Percentiles rank a stretch among this genome's conserved stretches.
Conservation (phyloP, 306 rosid species). For the Cicer chorassanicum region DNA sequence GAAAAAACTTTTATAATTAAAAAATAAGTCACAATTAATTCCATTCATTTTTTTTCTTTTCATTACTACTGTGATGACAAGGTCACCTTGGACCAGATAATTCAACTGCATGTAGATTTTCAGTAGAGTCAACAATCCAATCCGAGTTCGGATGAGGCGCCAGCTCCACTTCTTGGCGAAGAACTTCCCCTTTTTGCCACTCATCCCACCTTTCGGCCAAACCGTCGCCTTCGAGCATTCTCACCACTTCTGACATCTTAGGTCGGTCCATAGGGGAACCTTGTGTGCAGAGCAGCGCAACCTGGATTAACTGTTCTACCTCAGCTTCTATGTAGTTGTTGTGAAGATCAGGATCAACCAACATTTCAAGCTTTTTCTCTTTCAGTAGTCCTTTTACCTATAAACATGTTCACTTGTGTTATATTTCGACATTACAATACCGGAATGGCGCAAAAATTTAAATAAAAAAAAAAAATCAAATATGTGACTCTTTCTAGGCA, state of each 20-base stretch:
- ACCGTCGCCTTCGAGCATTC: conserved; percentile 99
- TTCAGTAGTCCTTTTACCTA: conserved; percentile 94
- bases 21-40: conserved; percentile 59
- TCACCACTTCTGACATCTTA: conserved; percentile 96
- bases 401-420: conserved; percentile 38
- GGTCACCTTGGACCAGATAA: conserved; percentile 99
- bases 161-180: conserved; percentile 87
- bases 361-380: conserved; percentile 90
- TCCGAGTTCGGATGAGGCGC: conserved; percentile 89
- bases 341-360: conserved; percentile 95
- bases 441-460: too few relatives aligned
- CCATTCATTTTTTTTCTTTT: conserved; percentile 43
- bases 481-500: background rate
- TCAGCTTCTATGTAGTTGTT: conserved; percentile 82
- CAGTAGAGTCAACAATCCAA: conserved; percentile 96
- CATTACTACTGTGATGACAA: conserved; percentile 45
- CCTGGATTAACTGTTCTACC: conserved; percentile 97
- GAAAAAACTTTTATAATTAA: conserved; percentile 56
- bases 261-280: conserved; percentile 97
- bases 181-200: conserved; percentile 97
- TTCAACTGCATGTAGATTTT: conserved; percentile 95
- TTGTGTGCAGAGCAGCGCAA: conserved; percentile 96
- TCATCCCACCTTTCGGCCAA: conserved; percentile 99
- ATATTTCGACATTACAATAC: conserved; percentile 25
- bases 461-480: too few relatives aligned